These are phyloP conservation scores for Spathaspora gorwiae DNA, from an alignment of 805 yeast genomes.

Conservation along the genomic window DNA sequence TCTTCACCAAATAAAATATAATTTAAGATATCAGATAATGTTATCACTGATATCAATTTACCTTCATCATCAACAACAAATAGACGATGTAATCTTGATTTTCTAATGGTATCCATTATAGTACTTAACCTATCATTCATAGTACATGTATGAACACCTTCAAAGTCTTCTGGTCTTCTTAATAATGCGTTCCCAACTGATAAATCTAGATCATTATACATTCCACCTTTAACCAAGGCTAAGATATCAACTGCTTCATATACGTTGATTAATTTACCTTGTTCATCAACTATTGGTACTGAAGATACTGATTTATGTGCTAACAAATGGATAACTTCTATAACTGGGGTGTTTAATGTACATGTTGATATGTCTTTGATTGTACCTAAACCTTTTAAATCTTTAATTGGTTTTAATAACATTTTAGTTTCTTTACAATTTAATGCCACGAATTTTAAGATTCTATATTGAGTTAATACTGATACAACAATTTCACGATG, in stretches of 20 bases:
- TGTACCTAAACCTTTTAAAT: conserved; percentile 61
- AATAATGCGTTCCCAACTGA: conserved; percentile 94
- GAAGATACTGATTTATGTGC: conserved; percentile 82
- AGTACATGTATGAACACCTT: conserved; percentile 96
- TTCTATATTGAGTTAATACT: conserved; percentile 93
- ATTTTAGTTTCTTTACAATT: conserved; percentile 92
- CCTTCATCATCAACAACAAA: conserved; percentile 88
- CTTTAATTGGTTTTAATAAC: conserved; percentile 69
- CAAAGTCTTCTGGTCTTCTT: conserved; percentile 92
- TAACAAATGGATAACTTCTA: conserved; percentile 82
- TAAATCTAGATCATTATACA: conserved; percentile 82
- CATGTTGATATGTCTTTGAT: conserved; percentile 62
- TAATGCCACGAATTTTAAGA: conserved; percentile 88
- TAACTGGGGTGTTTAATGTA: conserved; percentile 85
- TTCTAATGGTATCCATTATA: conserved; percentile 87
- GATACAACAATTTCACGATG: conserved; percentile 91
- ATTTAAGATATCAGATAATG: conserved; percentile 84
- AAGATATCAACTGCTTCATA: conserved; percentile 95
- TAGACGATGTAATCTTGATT: conserved; percentile 84
- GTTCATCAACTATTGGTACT: conserved; percentile 86
- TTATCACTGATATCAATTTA: conserved; percentile 73
- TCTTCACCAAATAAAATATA: conserved; percentile 69
- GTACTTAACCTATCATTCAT: conserved; percentile 80
- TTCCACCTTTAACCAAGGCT: conserved; percentile 89
- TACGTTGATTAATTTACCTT: conserved; percentile 66